Base-by-base conservation (phyloP, 257 asterid genomes). In the Scutellaria galericulata region DNA sequence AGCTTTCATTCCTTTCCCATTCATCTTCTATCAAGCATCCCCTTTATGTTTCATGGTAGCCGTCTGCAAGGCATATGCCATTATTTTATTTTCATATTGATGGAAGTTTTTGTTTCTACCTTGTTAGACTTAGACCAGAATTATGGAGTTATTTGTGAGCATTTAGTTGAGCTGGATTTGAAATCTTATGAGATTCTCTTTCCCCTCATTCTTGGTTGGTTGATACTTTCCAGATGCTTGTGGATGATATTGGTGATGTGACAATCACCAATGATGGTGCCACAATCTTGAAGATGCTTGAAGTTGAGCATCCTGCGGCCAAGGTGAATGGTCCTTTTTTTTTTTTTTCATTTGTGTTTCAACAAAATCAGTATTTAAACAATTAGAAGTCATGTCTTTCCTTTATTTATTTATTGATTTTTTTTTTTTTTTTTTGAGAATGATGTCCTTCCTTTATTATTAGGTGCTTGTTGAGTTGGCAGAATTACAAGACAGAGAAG, bases 201-300 rank as follows among this genome's bases (percentile, higher is more conserved):
- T 66, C 20, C 27, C 35, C 58, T 70, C 50, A 73, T 74, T 75
- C 46, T 13, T 47, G 12, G 47, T 24, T 24, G 27, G 27, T 47
- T 76, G 71, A 57, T 45, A 9, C 55, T 45, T 76, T 7, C n/a
- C 88, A 95, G 99, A 95, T 95, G 97, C 95, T 95, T 39, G 99
- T 95, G 68, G 99, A 92, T 71, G 98, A 95, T 76, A 92, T 92
- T 78, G 98, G 99, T 64, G 99, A 95, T 68, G 99, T 95, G 47
- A 95, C 97, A 6, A 95, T 95, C 71, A 95, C 98, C n/a, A 95
- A 90, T 71, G 99, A 95, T 83, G 99, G 99, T 77, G 99, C 99
- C 14, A 92, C 99, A 0, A 95, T 92, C 75, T 79, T 95, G 78
- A 95, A 78, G 84, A 88, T 95, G 99, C 87, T 95, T 60, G 98